Evolutionary conservation across 1,139 yeast genomes (phyloP), one percentile per base, ranked within the genome.

Genomic region (Blastobotrys petasosporus): DNA sequence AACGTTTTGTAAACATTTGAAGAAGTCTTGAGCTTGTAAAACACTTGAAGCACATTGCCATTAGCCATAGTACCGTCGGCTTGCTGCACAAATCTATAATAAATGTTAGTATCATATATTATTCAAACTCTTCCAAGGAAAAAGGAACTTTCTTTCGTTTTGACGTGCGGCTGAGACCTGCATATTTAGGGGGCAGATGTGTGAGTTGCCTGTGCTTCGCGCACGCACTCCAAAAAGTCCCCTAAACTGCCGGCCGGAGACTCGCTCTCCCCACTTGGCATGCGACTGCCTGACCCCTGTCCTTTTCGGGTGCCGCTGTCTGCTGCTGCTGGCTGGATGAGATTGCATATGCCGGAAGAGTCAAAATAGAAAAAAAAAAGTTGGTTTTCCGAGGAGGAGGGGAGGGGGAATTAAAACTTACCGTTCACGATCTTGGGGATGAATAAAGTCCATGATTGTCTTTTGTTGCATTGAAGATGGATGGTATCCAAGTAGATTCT

Each of bases 351-450:
- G 25, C 25, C 25, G 25, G n/a, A 20, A 20, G 25, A 7, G 25
- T 20, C 25, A 20, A 20, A 20, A 20, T 32, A 20, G 7, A 4
- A 4, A 20, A 4, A 20, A 20, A 4, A 7, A 20, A 20, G 25
- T 20, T 20, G 25, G 15, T 32, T 32, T 17, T 15, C 17, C 35
- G 35, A 17, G 23, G 25, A 20, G 25, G 25, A 4, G 25, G 25
- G 25, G 25, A 7, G 7, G 25, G 25, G 25, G 25, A 13, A 29
- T 5, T 13, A n/a, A 13, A n/a, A 42, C 45, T 5, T 42, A 56
- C 38, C 46, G 47, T 30, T 54, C 59, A n/a, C 55, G 43, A 36
- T 59, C 63, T 32, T 53, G 56, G 8, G 54, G 57, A 36, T 56
- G 61, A 32, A 60, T 43, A 46, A 49, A 52, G 39, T 57, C 61